phyloP scores from a whole-genome alignment of 169 alveolate species.

The Toxoplasma gondii region DNA sequence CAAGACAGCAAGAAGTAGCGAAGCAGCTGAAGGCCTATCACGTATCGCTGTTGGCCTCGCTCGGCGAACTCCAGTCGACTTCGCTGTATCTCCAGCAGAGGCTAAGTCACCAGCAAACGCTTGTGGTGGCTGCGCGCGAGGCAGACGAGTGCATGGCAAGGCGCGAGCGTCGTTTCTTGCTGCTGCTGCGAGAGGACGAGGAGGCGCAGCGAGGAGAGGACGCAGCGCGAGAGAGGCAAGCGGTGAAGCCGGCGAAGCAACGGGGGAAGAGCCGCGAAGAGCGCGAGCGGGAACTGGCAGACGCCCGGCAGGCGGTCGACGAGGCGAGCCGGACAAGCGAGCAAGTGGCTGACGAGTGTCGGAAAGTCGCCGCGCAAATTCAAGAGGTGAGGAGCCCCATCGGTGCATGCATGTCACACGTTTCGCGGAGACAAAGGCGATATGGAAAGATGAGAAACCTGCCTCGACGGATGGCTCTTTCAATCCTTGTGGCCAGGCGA shows the following conservation, averaged over 20 bases:
- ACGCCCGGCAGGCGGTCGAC: background rate
- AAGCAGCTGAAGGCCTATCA: conserved; percentile 57
- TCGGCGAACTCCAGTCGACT: conserved; percentile 51
- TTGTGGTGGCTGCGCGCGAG: conserved; percentile 14
- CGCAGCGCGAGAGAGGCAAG: background rate
- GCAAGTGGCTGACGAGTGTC: background rate
- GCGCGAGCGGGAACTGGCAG: background rate
- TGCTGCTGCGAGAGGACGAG: background rate
- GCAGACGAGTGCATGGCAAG: background rate
- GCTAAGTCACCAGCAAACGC: conserved; percentile 41
- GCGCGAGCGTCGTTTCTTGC: conserved; percentile 12
- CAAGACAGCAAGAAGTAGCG: conserved; percentile 45
- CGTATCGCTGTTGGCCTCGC: conserved; percentile 37
- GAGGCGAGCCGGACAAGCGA: background rate
- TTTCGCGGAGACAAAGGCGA: too few species aligned
- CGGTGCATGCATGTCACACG: background rate
- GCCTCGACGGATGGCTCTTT: too few species aligned
- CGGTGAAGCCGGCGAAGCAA: background rate
- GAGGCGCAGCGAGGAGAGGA: background rate
- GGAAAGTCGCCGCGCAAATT: background rate
- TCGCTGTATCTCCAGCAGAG: conserved; percentile 55
- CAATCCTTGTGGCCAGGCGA: too few species aligned
- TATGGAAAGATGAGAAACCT: too few species aligned
- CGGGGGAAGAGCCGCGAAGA: background rate
- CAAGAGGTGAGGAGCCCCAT: background rate